Evolutionary conservation across 345 rosid genomes (phyloP), one percentile per base, ranked within the genome.

Genomic region (Alliaria petiolata): DNA sequence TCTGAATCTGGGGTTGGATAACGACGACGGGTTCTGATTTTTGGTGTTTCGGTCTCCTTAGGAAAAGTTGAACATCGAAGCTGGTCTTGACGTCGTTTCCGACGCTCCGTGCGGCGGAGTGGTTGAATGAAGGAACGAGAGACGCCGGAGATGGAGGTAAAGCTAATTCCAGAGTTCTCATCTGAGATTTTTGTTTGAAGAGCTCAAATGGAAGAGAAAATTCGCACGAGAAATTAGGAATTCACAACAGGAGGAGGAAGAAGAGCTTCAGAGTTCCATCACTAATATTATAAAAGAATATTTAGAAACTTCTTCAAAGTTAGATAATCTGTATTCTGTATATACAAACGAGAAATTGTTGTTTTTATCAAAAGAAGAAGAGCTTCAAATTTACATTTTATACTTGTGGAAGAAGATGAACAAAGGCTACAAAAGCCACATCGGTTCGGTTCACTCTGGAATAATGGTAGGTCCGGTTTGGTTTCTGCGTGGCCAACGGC

Each of bases 121-220:
- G 30, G 26, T 52, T 67, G 50, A 50, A 26, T 8, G 65, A 69
- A 69, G 75, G 70, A 38, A 30, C 28, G 0, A 19, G 8, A 55
- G 70, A 62, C 9, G 74, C 7, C 28, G 79, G 69, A 35, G 69
- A 45, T 11, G 75, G 61, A 0, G 74, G 34, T 69, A 62, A 76
- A 54, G 69, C 75, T 54, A 76, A 45, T 19, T 76, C 79, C 38
- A 69, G 9, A 76, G 39, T 62, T 69, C 75, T 69, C 79, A 76
- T 76, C 34, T 5, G 5, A 7, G n/a, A 64, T 4, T 10, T 10
- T 3, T 63, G 25, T 20, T 62, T 33, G 47, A 38, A 53, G 67
- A 38, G 42, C n/a, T 38, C 51, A 11, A 25, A 22, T 28, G 26
- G 59, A 35, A 15, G 47, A 13, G 12, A 36, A 36, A 25, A 50